phyloP scores from a whole-genome alignment of 768 basidiomycete species.

The Kondoa malvinella region DNA sequence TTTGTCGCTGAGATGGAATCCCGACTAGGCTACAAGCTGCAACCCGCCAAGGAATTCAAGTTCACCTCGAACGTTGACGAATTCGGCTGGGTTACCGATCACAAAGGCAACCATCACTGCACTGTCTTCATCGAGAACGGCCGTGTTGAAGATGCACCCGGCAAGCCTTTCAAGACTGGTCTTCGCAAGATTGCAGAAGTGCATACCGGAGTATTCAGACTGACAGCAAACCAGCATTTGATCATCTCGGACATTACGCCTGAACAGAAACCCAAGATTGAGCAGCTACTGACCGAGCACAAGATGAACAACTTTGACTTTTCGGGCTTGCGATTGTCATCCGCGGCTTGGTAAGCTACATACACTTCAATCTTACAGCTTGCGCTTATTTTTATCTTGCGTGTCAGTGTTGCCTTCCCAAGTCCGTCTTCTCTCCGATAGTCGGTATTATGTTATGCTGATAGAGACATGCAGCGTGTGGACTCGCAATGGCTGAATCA shows the following conservation, averaged over 20 bases:
- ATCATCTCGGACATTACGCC: conserved; percentile 64
- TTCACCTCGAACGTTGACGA: conserved; percentile 86
- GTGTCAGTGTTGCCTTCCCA: too few species aligned
- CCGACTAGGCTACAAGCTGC: conserved; percentile 60
- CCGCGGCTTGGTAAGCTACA: too few species aligned
- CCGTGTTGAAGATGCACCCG: conserved; percentile 85
- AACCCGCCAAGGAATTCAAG: conserved; percentile 53
- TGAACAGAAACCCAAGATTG: conserved; percentile 59
- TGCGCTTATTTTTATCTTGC: too few species aligned
- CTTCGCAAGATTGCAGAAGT: conserved; percentile 80
- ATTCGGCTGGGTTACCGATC: conserved; percentile 78
- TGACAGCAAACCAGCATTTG: conserved; percentile 91
- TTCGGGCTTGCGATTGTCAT: conserved; percentile 63
- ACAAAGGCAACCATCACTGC: conserved; percentile 78
- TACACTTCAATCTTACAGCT: too few species aligned
- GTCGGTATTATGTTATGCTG: too few species aligned
- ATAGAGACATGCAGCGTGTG: too few species aligned
- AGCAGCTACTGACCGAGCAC: conserved; percentile 60
- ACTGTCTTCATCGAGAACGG: conserved; percentile 93
- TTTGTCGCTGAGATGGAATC: conserved; percentile 85
- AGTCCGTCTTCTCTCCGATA: conserved; percentile 96
- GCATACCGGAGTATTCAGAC: conserved; percentile 81
- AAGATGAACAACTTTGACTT: conserved; percentile 73
- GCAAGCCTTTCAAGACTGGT: conserved; percentile 76
- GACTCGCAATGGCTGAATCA: conserved; percentile 63